Conservation (phyloP, 169 alveolate species). For the Cystoisospora suis region DNA sequence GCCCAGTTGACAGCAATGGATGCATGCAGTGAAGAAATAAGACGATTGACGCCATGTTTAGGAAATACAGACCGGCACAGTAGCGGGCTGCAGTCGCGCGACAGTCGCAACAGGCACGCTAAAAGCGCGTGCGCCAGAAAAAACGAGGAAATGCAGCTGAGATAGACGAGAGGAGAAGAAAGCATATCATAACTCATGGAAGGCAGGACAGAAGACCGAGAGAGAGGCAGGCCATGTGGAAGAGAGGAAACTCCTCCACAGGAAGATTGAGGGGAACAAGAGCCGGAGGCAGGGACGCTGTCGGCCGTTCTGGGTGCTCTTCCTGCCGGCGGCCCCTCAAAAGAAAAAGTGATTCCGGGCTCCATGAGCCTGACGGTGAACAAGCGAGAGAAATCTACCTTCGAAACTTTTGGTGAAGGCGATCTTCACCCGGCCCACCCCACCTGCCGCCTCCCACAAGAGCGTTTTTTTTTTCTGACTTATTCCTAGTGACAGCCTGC, state of each 20-base stretch:
- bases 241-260: not conserved
- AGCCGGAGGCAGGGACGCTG: no score
- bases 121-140: constrained; percentile 17
- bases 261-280: no score
- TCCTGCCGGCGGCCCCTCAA: no score
- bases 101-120: constrained; percentile 42
- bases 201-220: not conserved
- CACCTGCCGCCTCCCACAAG: no score
- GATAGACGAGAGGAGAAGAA: not conserved
- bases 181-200: not conserved
- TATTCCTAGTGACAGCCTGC: no score
- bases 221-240: not conserved
- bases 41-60: constrained; percentile 49
- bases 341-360: no score
- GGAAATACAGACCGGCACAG: constrained; percentile 36
- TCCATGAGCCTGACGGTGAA: no score
- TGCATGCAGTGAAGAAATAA: constrained; percentile 40
- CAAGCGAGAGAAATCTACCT: no score
- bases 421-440: no score
- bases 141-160: not conserved
- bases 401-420: no score
- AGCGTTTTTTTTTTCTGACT: no score
- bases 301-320: no score
- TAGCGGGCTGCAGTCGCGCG: constrained; percentile 40
- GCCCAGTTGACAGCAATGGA: not conserved